Conservation (phyloP, 2,329 filamentous ascomycete species). For the Beauveria scarabaeidicola region DNA sequence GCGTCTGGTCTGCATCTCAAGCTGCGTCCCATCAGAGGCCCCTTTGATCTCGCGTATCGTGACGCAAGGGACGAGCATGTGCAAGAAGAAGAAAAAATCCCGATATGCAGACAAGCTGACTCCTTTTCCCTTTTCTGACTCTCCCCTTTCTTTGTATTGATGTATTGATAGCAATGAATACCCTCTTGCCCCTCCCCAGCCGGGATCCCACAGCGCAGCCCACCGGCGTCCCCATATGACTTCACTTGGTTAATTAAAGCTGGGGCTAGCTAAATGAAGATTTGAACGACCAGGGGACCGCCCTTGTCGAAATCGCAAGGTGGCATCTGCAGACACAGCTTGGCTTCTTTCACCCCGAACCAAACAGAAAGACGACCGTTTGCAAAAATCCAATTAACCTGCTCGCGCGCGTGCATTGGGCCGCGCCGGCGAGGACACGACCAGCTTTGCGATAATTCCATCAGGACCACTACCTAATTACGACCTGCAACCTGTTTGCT, state of each 20-base stretch:
- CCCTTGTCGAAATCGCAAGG: conserved; percentile 20
- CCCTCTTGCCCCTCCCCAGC: background rate
- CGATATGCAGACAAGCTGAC: background rate
- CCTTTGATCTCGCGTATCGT: background rate
- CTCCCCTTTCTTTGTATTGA: background rate
- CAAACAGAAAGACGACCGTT: background rate
- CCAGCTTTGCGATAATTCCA: too few species aligned
- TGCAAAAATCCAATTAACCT: too few species aligned
- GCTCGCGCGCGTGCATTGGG: background rate
- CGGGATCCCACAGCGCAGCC: background rate
- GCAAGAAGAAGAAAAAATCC: background rate
- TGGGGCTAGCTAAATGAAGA: conserved; percentile 10
- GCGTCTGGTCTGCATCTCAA: background rate
- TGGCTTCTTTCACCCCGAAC: background rate
- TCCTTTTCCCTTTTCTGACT: background rate
- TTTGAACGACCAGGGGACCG: conserved; percentile 14
- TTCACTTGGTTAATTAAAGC: conserved; percentile 10
- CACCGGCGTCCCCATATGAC: conserved; percentile 7
- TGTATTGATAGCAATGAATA: background rate
- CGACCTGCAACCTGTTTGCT: background rate
- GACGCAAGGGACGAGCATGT: background rate
- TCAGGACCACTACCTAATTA: background rate
- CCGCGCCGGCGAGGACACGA: background rate
- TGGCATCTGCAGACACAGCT: conserved; percentile 18
- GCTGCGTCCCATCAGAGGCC: background rate